Percentiles rank a stretch among this genome's conserved stretches.
phyloP scores from a whole-genome alignment of 148 eudicot genomes.

The Vaccinium darrowii region DNA sequence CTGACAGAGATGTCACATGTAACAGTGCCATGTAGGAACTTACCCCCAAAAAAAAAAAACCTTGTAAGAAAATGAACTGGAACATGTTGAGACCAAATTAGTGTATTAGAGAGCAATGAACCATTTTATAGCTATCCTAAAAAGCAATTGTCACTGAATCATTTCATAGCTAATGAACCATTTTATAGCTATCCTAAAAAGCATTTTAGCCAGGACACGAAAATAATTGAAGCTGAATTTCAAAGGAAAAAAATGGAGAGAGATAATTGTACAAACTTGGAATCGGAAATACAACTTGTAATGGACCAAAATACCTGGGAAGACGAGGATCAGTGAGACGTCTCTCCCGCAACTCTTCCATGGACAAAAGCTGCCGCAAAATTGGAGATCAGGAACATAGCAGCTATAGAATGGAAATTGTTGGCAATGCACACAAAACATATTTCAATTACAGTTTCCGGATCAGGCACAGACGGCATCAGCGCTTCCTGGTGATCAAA shows the following conservation, averaged over 20 bases:
- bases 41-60: too few relatives aligned
- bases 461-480: slow-evolving; percentile 80
- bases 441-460: slow-evolving; percentile 57
- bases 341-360: slow-evolving; percentile 83
- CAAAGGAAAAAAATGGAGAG: background rate
- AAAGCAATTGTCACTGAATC: background rate
- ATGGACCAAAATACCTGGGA: slow-evolving; percentile 50
- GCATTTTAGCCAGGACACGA: background rate
- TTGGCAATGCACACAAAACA: slow-evolving; percentile 16
- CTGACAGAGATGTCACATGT: background rate
- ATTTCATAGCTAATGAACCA: too few relatives aligned
- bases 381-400: slow-evolving; percentile 10
- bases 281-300: background rate
- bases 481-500: slow-evolving; percentile 80
- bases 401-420: background rate
- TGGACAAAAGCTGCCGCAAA: slow-evolving; percentile 61
- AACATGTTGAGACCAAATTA: background rate
- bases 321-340: slow-evolving; percentile 90
- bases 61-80: background rate
- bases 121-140: background rate
- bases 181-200: slow-evolving; percentile 1
- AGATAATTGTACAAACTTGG: background rate
- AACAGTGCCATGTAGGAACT: background rate
- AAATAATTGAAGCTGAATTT: background rate
- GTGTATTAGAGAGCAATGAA: background rate